These are phyloP conservation scores for Dictyostelium discoideum DNA, from an alignment of 78 protist species.

Conservation along the genomic window dicty_2.7 NC_007091.3:4631001-4631500, in stretches of 20 bases:
- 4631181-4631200: neutral
- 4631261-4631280: neutral
- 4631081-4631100: neutral
- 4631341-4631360: neutral
- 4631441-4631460: neutral
- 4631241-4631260: neutral
- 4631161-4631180: neutral
- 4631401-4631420: neutral
- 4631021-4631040: neutral
- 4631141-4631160: neutral
- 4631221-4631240: neutral
- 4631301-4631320: neutral
- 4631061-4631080: neutral
- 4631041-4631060: neutral
- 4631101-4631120: neutral
- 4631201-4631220: neutral
- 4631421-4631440: neutral
- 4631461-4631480: neutral
- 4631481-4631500: neutral
- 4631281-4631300: neutral
- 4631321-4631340: neutral
- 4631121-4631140: neutral
- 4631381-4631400: neutral
- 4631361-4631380: neutral
- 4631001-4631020: too few species aligned